Base-by-base conservation (phyloP, 768 basidiomycete species). In the Lactarius indigo region DNA sequence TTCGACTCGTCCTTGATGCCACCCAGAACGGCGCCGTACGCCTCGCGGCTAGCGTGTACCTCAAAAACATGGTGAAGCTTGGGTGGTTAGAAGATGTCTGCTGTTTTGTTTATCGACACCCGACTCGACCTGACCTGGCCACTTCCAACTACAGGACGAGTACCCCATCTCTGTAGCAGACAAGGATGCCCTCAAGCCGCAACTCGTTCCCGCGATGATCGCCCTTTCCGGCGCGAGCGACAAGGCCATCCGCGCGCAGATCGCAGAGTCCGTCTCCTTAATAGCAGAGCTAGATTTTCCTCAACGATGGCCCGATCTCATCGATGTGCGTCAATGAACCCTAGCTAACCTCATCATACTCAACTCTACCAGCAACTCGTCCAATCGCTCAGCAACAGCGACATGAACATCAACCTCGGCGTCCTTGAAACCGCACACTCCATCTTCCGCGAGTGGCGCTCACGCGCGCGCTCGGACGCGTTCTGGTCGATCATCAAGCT, bases 211-310 rank as follows among this genome's bases (percentile, higher is more conserved):
- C 3, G 89, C 94, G 47, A 98, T 99, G 96, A 87, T 98, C 67
- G 76, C 86, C 26, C 82, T 98, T 39, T 92, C 94, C 0, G 81
- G 81, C 65, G 83, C 91, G 8, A 77, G 84, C 42, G 90, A 93
- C 76, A 92, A 90, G 73, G 68, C 82, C 4, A 81, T 92, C 63
- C 85, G 92, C 7, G 86, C 89, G 1, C 95, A 98, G 77, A 85
- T 98, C 39, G 96, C 94, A 18, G 96, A 99, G 78, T 86, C 94
- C 12, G 90, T 98, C 37, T 89, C 95, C 9, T 84, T 96, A 71
- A 90, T 98, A 74, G 96, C 97, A 17, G 87, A 89, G 70, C 82
- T 88, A 30, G 97, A 99, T 79, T 99, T 98, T 75, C 97, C 97
- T 12, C 76, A 80, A 18, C 85, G 85, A 70, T 99, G 97, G 97